A percentile compares a stretch with the other conserved stretches of the same genome.
phyloP scores from a whole-genome alignment of 148 eudicot genomes.

The Mesembryanthemum crystallinum region DNA sequence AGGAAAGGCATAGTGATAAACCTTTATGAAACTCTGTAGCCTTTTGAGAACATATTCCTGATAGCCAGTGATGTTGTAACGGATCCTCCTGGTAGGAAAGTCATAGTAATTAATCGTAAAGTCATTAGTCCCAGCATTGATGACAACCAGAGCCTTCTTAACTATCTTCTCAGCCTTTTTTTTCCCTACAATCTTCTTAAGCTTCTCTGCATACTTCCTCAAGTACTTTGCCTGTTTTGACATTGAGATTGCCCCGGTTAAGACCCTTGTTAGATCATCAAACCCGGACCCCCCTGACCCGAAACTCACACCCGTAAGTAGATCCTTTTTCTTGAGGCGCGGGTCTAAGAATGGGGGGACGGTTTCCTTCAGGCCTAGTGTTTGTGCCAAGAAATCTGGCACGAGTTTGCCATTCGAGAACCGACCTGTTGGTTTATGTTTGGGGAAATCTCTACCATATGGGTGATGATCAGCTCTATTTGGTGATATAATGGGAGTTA shows the following conservation, averaged over 20 bases:
- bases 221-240: slow-evolving; percentile 35
- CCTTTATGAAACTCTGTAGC: slow-evolving; percentile 42
- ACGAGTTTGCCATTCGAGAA: slow-evolving; percentile 52
- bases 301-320: slow-evolving; percentile 46
- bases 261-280: slow-evolving; percentile 30
- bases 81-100: slow-evolving; percentile 35
- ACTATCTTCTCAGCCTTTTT: slow-evolving; percentile 37
- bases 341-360: slow-evolving; percentile 46
- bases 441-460: slow-evolving; percentile 50
- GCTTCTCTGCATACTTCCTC: slow-evolving; percentile 30
- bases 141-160: slow-evolving; percentile 31
- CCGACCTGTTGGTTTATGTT: slow-evolving; percentile 48
- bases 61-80: slow-evolving; percentile 33
- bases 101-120: slow-evolving; percentile 49
- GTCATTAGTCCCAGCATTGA: slow-evolving; percentile 57
- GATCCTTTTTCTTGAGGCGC: slow-evolving; percentile 22
- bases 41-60: slow-evolving; percentile 41
- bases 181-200: slow-evolving; percentile 31
- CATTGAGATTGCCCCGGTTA: slow-evolving; percentile 32
- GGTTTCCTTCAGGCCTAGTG: slow-evolving; percentile 37
- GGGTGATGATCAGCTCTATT: slow-evolving; percentile 53
- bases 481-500: slow-evolving; percentile 25
- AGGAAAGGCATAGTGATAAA: neutral
- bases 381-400: slow-evolving; percentile 41
- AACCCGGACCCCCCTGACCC: slow-evolving; percentile 53